Evolutionary conservation across 2,329 filamentous ascomycete species (phyloP), one percentile per base, ranked within the genome.

Genomic region (Dactylellina leptospora): DNA sequence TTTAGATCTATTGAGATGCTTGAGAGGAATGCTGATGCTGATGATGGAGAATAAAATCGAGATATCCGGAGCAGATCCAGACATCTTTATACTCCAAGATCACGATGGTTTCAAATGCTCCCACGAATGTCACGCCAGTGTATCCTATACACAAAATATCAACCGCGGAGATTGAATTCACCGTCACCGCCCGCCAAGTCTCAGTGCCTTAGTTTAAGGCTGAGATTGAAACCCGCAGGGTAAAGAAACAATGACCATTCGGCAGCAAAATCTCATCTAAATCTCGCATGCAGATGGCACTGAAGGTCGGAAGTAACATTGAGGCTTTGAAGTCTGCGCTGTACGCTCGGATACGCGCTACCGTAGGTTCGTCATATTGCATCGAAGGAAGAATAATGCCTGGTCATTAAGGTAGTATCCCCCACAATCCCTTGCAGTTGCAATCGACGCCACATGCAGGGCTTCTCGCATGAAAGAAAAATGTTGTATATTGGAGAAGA

Each of bases 301-400:
- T n/a, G n/a, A n/a, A n/a, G n/a, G n/a, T n/a, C n/a, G n/a, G 9
- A 38, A 56, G 51, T 51, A 51, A 50, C 50, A 25, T 55, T 47
- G 48, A 13, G 25, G 40, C 27, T 23, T 20, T 56, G n/a, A n/a
- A n/a, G n/a, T n/a, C n/a, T n/a, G n/a, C n/a, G n/a, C n/a, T n/a
- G n/a, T n/a, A n/a, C n/a, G n/a, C n/a, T n/a, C n/a, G n/a, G n/a
- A n/a, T n/a, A n/a, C n/a, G n/a, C n/a, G n/a, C n/a, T n/a, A n/a
- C n/a, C n/a, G n/a, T n/a, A n/a, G n/a, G n/a, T n/a, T 42, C 61
- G 61, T 66, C 61, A 66, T 66, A 27, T 33, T 47, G 61, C 61
- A 58, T 58, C 27, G 5, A 20, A 40, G 9, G 20, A 18, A 38
- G 30, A n/a, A 6, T 16, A n/a, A n/a, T n/a, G n/a, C n/a, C n/a